Base-by-base conservation (phyloP, 331 rosid genomes). In the Phaseolus coccineus region DNA sequence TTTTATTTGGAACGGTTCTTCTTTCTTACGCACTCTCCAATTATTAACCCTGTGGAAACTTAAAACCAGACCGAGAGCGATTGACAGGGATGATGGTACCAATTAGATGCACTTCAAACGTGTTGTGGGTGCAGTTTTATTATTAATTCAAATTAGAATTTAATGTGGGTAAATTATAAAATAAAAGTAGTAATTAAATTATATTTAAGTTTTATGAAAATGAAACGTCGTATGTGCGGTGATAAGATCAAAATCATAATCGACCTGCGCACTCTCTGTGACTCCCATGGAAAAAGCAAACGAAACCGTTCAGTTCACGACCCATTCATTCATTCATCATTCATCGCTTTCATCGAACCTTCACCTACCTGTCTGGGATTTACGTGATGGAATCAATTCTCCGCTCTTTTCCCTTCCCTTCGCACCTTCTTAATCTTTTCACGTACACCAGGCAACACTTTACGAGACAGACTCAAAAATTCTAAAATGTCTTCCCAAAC, bases 351-450 rank as follows among this genome's bases (percentile, higher is more conserved):
- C 55, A 66, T 42, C 76, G 6, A 42, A 66, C 19, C 76, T 62
- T 56, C 12, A 30, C 61, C 57, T 14, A 55, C 80, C 65, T 30
- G 58, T 72, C 69, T n/a, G 8, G 16, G 39, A 48, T 52, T 22
- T 55, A 55, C 59, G 46, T 33, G 48, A 56, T 76, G 2, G 87
- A 84, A 73, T 80, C 30, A 46, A 55, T 52, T 14, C 42, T 28
- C 76, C 76, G 76, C 67, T 56, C 57, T 11, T 4, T 69, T 37
- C 6, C 22, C 70, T 13, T 69, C 70, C 16, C 50, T 50, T 22
- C 27, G 2, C 73, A 13, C 33, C 37, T 3, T n/a, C 10, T 62
- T 51, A 6, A 14, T 37, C 65, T 16, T 8, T 68, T 78, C 7
- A 65, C 71, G 64, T 12, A 10, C 68, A 55, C 13, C 58, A 19